Evolutionary conservation across 192 early-diverging fungal species (phyloP).

Genomic region (Entomortierella chlamydospora): DNA sequence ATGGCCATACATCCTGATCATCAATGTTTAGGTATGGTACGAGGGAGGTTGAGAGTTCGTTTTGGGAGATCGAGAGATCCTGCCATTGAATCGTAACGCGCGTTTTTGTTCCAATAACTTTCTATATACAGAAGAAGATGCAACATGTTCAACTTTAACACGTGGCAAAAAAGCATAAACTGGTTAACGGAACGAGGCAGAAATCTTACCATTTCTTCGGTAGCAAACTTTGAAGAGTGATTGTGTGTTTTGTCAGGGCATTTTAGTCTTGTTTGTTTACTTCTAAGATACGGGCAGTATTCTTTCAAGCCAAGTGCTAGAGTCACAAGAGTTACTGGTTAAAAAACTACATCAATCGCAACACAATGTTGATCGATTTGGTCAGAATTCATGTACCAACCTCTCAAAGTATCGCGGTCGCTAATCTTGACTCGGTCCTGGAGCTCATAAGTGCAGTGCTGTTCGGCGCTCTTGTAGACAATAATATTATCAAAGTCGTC

Average conservation of each 20-base stretch:
- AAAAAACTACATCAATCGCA: too few species aligned
- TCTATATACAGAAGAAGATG: conserved; percentile 8
- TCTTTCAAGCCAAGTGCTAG: conserved; percentile 22
- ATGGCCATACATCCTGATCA: conserved; percentile 60
- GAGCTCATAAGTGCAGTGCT: conserved; percentile 50
- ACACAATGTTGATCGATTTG: background rate
- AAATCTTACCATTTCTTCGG: conserved; percentile 40
- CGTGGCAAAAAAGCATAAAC: too few species aligned
- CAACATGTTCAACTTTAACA: too few species aligned
- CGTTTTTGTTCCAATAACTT: conserved; percentile 48
- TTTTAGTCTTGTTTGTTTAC: conserved; percentile 25
- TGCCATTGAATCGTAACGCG: conserved; percentile 54
- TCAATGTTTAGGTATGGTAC: conserved; percentile 57
- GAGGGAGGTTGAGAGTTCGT: conserved; percentile 30
- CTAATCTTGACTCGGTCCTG: conserved; percentile 37
- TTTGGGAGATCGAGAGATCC: conserved; percentile 34
- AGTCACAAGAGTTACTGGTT: too few species aligned
- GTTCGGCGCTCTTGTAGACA: conserved; percentile 46
- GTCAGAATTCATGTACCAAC: background rate
- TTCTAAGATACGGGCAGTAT: conserved; percentile 42
- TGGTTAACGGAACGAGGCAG: background rate
- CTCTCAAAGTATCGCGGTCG: conserved; percentile 21
- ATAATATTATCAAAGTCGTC: conserved; percentile 54
- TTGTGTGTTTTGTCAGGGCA: conserved; percentile 36
- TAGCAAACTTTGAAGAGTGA: conserved; percentile 32